These are phyloP conservation scores for Entonaema liquescens DNA, from an alignment of 495 filamentous ascomycete genomes.

Conservation along the genomic window DNA sequence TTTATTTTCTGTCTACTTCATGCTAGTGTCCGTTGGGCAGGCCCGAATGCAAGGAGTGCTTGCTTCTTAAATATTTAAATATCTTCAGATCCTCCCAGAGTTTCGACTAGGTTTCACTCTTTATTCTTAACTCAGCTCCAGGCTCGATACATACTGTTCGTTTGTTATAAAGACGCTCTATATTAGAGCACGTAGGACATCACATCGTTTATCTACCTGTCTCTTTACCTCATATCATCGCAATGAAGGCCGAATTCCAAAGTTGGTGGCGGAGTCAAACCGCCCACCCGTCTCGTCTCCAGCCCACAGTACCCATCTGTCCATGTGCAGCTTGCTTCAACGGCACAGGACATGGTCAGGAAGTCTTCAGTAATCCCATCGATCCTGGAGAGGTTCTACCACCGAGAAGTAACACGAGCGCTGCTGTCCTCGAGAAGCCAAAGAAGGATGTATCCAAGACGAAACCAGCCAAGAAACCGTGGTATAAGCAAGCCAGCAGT, in stretches of 20 bases:
- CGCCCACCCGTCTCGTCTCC: slow-evolving; percentile 25
- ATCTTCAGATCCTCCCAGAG: background rate
- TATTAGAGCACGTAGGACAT: background rate
- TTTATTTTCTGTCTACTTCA: background rate
- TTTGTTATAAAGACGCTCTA: background rate
- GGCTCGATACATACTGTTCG: background rate
- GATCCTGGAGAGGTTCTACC: slow-evolving; percentile 30
- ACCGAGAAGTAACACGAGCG: slow-evolving; percentile 6
- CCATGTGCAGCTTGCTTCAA: slow-evolving; percentile 46
- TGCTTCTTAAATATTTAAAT: background rate
- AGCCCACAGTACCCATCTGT: slow-evolving; percentile 37
- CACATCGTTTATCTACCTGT: background rate
- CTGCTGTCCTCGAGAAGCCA: slow-evolving; percentile 1
- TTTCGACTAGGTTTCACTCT: background rate
- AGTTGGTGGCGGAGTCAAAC: slow-evolving; percentile 42
- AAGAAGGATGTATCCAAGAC: slow-evolving; percentile 5
- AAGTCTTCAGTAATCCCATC: slow-evolving; percentile 29
- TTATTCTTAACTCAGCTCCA: background rate
- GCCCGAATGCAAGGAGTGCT: background rate
- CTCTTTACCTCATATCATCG: background rate
- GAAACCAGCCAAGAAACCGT: slow-evolving; percentile 21
- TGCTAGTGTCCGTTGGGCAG: background rate
- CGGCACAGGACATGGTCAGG: slow-evolving; percentile 31
- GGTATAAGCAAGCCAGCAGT: slow-evolving; percentile 31
- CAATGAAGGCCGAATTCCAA: slow-evolving; percentile 36